Evolutionary conservation across 345 rosid species (phyloP).

Genomic region (Sisymbrium irio): DNA sequence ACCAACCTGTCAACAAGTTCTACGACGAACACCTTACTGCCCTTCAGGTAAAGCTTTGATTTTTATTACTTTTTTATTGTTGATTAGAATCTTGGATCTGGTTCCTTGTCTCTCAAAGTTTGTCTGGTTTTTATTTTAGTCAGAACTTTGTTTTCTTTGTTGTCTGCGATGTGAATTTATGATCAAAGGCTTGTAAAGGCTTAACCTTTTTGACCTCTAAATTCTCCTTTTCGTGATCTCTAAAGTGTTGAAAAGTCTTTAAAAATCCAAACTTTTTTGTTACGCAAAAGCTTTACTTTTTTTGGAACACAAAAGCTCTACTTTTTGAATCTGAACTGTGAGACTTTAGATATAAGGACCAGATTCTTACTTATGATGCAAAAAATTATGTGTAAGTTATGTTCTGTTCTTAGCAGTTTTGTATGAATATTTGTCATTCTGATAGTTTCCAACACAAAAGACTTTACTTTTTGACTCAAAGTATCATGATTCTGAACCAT

Average conservation of each 20-base stretch:
- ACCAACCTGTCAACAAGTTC: constrained; percentile 23
- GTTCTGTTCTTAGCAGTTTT: neutral
- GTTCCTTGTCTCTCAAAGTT: neutral
- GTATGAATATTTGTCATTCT: neutral
- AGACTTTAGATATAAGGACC: neutral
- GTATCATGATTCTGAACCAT: neutral
- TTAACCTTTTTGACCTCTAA: constrained; percentile 3
- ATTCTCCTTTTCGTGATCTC: neutral
- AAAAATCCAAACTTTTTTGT: neutral
- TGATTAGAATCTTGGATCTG: neutral
- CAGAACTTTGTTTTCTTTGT: neutral
- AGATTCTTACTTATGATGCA: neutral
- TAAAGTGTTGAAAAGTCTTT: neutral
- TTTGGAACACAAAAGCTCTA: neutral
- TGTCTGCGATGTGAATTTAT: neutral
- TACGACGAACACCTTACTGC: constrained; percentile 45
- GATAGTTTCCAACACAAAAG: neutral
- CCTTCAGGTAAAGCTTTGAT: constrained; percentile 49
- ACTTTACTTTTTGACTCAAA: neutral
- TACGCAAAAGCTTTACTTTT: neutral
- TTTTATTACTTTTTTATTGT: neutral
- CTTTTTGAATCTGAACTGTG: neutral
- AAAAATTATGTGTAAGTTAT: neutral
- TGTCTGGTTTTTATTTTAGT: constrained; percentile 11
- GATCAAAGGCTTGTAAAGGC: neutral